A percentile compares a stretch with the other conserved stretches of the same genome.
Conservation (phyloP, 2,329 filamentous ascomycete species). For the Pseudocercospora fijiensis region DNA sequence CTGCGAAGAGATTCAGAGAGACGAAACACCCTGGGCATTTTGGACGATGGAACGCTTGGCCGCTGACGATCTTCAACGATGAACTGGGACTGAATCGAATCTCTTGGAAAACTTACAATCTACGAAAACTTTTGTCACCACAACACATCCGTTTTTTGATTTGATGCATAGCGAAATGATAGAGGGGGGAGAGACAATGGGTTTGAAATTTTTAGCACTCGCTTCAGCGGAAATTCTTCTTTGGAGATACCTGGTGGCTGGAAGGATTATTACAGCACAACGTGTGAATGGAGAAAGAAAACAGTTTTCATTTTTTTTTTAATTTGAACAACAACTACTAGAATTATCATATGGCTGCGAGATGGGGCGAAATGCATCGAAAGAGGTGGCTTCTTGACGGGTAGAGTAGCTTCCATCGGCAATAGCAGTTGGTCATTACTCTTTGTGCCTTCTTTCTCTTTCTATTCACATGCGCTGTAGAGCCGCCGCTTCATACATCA, state of each 20-base stretch:
- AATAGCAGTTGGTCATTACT: slow-evolving; percentile 7
- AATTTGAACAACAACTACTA: too few relatives aligned
- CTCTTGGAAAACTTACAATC: background rate
- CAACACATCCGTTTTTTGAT: background rate
- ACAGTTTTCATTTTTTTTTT: background rate
- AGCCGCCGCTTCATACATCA: too few relatives aligned
- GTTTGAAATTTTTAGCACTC: background rate
- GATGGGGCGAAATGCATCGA: slow-evolving; percentile 8
- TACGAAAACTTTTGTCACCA: background rate
- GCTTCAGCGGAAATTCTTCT: background rate
- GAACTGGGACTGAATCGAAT: background rate
- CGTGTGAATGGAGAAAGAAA: too few relatives aligned
- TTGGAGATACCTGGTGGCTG: background rate
- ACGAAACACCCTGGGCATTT: slow-evolving; percentile 1
- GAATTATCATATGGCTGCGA: background rate
- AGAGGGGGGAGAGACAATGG: background rate
- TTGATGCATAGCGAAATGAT: slow-evolving; percentile 6
- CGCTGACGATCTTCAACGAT: slow-evolving; percentile 17
- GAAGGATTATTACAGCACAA: background rate
- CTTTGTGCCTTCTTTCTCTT: background rate
- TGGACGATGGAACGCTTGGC: slow-evolving; percentile 1
- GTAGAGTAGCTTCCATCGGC: slow-evolving; percentile 7
- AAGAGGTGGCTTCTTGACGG: slow-evolving; percentile 22
- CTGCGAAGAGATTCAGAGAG: background rate
- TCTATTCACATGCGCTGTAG: background rate